Conservation (phyloP, 1,139 yeast genomes). For the Diutina scorzettiae region DNA sequence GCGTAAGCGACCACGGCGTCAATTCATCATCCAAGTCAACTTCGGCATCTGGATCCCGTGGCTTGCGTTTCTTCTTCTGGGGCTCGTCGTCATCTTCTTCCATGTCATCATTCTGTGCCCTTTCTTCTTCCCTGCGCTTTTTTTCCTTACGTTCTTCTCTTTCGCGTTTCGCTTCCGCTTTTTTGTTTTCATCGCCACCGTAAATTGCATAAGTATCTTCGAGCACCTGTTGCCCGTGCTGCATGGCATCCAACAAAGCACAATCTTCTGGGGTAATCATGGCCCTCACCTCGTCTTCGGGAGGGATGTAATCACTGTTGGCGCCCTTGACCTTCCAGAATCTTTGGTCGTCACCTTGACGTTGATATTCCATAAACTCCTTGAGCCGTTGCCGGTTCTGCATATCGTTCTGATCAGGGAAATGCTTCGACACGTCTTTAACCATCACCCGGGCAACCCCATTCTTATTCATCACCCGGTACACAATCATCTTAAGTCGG, state of each 20-base stretch:
- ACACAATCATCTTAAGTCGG: slow-evolving; percentile 87
- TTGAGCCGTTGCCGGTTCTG: slow-evolving; percentile 91
- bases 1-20: slow-evolving; percentile 88
- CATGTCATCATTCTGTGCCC: slow-evolving; percentile 22
- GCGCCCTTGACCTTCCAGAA: slow-evolving; percentile 71
- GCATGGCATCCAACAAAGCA: slow-evolving; percentile 82
- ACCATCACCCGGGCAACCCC: slow-evolving; percentile 71
- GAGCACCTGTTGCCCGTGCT: slow-evolving; percentile 74
- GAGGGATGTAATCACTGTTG: slow-evolving; percentile 42
- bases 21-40: slow-evolving; percentile 68
- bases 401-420: slow-evolving; percentile 96
- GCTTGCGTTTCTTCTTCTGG: slow-evolving; percentile 14
- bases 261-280: slow-evolving; percentile 92
- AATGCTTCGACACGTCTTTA: slow-evolving; percentile 81
- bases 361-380: slow-evolving; percentile 96
- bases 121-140: slow-evolving; percentile 15
- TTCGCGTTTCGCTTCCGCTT: slow-evolving; percentile 14
- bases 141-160: slow-evolving; percentile 14
- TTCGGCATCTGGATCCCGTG: slow-evolving; percentile 18
- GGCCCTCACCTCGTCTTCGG: slow-evolving; percentile 72
- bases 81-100: slow-evolving; percentile 17
- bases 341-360: slow-evolving; percentile 92
- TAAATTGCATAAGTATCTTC: slow-evolving; percentile 57
- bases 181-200: slow-evolving; percentile 24
- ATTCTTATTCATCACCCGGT: slow-evolving; percentile 69